A percentile compares a stretch with the other conserved stretches of the same genome.
phyloP scores from a whole-genome alignment of 805 yeast species.

The Saturnispora silvae region DNA sequence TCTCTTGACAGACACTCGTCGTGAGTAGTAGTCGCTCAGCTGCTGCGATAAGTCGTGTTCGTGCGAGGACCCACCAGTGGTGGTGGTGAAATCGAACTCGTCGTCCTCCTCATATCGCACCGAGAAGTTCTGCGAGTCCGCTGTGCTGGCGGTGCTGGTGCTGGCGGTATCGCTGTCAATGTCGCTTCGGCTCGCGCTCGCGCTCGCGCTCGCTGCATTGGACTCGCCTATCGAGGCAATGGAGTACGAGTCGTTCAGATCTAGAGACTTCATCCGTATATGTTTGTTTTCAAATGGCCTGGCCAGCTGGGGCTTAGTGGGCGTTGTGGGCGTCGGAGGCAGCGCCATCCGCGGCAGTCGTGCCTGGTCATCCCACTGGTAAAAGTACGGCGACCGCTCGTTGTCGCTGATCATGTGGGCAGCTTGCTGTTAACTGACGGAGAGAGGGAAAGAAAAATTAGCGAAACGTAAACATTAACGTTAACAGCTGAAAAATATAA shows the following conservation, averaged over 20 bases:
- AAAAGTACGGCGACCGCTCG: constrained; percentile 6
- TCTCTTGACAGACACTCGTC: constrained; percentile 1
- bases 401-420: background rate
- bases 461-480: too few species aligned
- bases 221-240: background rate
- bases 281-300: too few species aligned
- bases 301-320: background rate
- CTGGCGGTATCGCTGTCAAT: background rate
- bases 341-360: background rate
- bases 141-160: too few species aligned
- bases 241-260: constrained; percentile 4
- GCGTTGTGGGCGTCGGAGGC: constrained; percentile 5
- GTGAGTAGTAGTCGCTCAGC: background rate
- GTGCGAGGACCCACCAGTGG: background rate
- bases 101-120: background rate
- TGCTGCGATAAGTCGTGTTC: background rate
- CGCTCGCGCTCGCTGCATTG: background rate
- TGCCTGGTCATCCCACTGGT: constrained; percentile 3
- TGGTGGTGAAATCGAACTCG: background rate
- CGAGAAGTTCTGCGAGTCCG: background rate
- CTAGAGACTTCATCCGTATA: constrained; percentile 2
- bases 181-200: background rate
- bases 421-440: background rate
- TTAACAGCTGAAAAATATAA: too few species aligned
- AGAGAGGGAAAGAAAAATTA: background rate